Evolutionary conservation across 1,139 yeast species (phyloP), one percentile per base, ranked within the genome.

Genomic region (Hansenula lynferdii): DNA sequence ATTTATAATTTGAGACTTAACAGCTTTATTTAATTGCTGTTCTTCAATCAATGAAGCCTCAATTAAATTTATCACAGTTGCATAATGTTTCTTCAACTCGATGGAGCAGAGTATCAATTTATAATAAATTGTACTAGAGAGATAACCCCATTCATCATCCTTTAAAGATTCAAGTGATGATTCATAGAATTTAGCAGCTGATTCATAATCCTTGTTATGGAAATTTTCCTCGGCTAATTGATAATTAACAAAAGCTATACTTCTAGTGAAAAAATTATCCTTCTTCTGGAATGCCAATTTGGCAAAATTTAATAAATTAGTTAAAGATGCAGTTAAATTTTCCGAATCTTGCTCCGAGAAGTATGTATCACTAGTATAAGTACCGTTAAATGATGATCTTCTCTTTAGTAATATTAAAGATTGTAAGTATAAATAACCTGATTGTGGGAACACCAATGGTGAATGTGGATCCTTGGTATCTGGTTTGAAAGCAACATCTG

Each of bases 151-250:
- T 4, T 44, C 41, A 26, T 62, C 69, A 22, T 55, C 56, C 36
- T 54, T 57, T 38, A 62, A 49, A 3, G 51, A 42, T 6, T 64
- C 58, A 21, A 65, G 36, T 2, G 69, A 52, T 5, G 58, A 59
- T 32, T 65, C 61, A 42, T 60, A 75, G 39, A 58, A 61, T 29
- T 62, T 62, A 4, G 64, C 54, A 0, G 85, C 76, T 44, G 61
- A 60, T 3, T 64, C 67, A 40, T 47, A 64, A 31, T 69, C 63
- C 4, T 49, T 43, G 14, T 44, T 37, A 1, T 45, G 42, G 33
- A 53, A 64, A 47, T 67, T 63, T 38, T 68, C 70, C 39, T 75
- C 76, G 1, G 73, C 86, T 8, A 77, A 52, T 42, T 70, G 65
- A 58, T 67, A 76, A 47, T 69, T 65, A 5, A 75, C 56, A 47